Base-by-base conservation (phyloP, 139 green algal genomes). In the Haematococcus sp. region DNA sequence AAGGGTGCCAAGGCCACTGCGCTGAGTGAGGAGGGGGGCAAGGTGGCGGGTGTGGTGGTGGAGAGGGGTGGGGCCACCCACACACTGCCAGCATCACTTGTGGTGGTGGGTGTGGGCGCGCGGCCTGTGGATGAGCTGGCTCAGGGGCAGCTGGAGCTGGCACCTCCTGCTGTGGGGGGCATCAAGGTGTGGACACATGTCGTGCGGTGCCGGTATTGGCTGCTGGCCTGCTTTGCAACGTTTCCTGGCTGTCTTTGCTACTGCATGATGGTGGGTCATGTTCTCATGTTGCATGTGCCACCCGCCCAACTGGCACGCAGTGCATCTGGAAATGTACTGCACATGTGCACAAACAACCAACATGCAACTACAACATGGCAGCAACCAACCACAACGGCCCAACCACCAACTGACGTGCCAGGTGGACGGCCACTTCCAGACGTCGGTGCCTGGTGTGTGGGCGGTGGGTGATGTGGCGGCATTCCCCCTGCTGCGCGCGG, bases 401-500 rank as follows among this genome's bases (percentile, higher is more conserved):
- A 49, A 49, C 7, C 40, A 49, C 40, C 40, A 49, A 49, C 40
- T 11, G 40, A 19, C 7, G 40, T 49, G 97, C 64, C 83, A 90
- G 70, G 92, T 97, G 2, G 84, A 97, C 58, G 72, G 71, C 43
- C 59, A 85, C 40, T 85, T 98, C 68, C 72, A 66, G 22, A 74
- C 71, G 7, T 64, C 78, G 69, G 71, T 84, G 32, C 83, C 88
- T 0, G 86, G 87, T 44, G 91, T 98, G 43, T 98, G 92, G 54
- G 94, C 94, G 7, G 74, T 98, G 11, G 94, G 94, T 23, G 94
- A 98, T 82, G 89, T 98, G 49, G 94, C 94, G 0, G 76, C 90
- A 23, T 98, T 98, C 85, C 92, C 94, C 11, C 81, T 94, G 67
- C 25, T 72, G 43, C 34, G 68, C 2, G 80, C 87, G 4, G 87